Evolutionary conservation across 352 stramenopile genomes (phyloP).

Genomic region (Phytophthora agathidicida): DNA sequence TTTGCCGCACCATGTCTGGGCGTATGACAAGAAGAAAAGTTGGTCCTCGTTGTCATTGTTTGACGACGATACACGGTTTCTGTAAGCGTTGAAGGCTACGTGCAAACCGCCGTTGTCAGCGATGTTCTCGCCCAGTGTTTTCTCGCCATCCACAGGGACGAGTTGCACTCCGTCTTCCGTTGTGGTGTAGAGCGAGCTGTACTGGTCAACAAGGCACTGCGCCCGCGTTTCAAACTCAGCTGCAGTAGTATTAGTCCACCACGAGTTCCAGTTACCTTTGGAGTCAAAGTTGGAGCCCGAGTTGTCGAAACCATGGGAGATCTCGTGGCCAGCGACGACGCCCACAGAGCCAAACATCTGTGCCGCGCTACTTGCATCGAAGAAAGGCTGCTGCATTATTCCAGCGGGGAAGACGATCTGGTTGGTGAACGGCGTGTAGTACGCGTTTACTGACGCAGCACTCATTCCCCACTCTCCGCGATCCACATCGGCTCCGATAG

Average conservation of each 20-base stretch:
- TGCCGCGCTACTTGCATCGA: slow-evolving; percentile 70
- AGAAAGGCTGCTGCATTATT: slow-evolving; percentile 94
- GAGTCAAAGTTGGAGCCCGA: slow-evolving; percentile 87
- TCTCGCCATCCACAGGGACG: slow-evolving; percentile 58
- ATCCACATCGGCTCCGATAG: slow-evolving; percentile 54
- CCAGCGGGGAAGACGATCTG: slow-evolving; percentile 95
- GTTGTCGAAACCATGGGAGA: slow-evolving; percentile 95
- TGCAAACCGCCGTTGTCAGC: slow-evolving; percentile 73
- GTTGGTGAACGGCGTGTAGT: slow-evolving; percentile 64
- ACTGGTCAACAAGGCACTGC: slow-evolving; percentile 61
- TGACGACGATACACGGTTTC: slow-evolving; percentile 10
- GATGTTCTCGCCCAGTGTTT: slow-evolving; percentile 80
- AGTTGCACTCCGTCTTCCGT: slow-evolving; percentile 38
- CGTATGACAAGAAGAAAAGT: slow-evolving; percentile 75
- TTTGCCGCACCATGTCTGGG: slow-evolving; percentile 68
- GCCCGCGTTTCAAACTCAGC: slow-evolving; percentile 70
- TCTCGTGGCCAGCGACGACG: slow-evolving; percentile 93
- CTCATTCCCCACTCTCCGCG: slow-evolving; percentile 87
- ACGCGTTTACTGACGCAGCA: slow-evolving; percentile 91
- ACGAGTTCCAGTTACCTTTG: slow-evolving; percentile 90
- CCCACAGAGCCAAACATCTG: slow-evolving; percentile 93
- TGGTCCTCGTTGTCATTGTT: slow-evolving; percentile 30
- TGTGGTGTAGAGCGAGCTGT: slow-evolving; percentile 45
- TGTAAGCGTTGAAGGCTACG: slow-evolving; percentile 65
- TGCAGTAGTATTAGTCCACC: slow-evolving; percentile 87